Conservation (phyloP, 2,329 filamentous ascomycete genomes). For the Rhytidhysteron rufulum region DNA sequence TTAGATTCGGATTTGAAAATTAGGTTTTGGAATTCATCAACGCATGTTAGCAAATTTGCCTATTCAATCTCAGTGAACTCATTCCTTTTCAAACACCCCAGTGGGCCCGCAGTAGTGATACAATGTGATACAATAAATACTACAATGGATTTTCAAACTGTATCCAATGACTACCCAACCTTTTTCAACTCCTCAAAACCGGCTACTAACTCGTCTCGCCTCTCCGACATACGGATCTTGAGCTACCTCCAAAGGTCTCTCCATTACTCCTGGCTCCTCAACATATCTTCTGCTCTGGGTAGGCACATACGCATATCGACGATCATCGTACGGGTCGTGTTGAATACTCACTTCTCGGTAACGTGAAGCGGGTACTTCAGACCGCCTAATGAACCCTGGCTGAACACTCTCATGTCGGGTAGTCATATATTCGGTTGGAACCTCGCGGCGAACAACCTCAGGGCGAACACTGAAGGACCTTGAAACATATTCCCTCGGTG, state of each 20-base stretch:
- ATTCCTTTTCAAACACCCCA: too few species aligned
- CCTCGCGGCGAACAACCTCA: conserved; percentile 31
- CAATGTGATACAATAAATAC: too few species aligned
- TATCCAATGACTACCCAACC: too few species aligned
- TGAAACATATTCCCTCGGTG: conserved; percentile 28
- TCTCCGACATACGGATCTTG: conserved; percentile 26
- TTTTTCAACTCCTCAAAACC: conserved; percentile 31
- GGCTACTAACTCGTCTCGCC: conserved; percentile 31
- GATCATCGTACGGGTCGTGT: conserved; percentile 28
- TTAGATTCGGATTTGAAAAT: too few species aligned
- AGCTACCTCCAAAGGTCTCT: conserved; percentile 20
- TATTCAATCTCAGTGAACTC: too few species aligned
- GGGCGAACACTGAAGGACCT: conserved; percentile 39
- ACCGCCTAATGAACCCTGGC: conserved; percentile 27
- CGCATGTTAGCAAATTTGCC: too few species aligned
- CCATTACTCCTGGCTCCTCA: conserved; percentile 29
- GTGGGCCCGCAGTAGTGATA: too few species aligned
- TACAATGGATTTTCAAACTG: too few species aligned
- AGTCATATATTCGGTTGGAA: conserved; percentile 27
- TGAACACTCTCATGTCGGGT: conserved; percentile 39
- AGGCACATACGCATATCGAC: conserved; percentile 24
- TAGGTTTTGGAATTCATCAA: too few species aligned
- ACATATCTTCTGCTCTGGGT: conserved; percentile 36
- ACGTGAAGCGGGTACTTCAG: conserved; percentile 25
- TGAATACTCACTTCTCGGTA: conserved; percentile 40